phyloP scores from a whole-genome alignment of 2,329 filamentous ascomycete genomes.

The Cladosporium sphaerospermum region DNA sequence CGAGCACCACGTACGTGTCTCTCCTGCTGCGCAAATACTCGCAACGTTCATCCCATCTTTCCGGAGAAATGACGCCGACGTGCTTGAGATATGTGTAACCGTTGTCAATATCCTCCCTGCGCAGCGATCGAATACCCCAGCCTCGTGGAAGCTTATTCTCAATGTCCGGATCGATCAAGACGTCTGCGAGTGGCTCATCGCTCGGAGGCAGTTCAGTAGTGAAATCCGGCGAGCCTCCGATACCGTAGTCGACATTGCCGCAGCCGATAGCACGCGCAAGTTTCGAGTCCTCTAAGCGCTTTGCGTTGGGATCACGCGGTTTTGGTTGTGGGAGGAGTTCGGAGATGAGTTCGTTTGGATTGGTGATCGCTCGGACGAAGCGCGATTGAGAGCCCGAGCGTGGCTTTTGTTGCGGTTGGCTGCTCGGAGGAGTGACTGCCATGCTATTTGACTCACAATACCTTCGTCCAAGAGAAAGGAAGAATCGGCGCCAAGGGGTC shows the following conservation, averaged over 20 bases:
- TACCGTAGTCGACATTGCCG: slow-evolving; percentile 13
- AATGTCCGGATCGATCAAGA: slow-evolving; percentile 11
- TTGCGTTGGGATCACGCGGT: slow-evolving; percentile 14
- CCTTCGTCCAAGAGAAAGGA: too few species aligned
- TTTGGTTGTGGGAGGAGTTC: slow-evolving; percentile 13
- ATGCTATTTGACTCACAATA: neutral
- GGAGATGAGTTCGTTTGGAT: slow-evolving; percentile 12
- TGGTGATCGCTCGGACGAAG: slow-evolving; percentile 13
- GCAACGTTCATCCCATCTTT: slow-evolving; percentile 19
- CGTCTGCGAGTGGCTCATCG: slow-evolving; percentile 14
- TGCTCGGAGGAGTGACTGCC: neutral
- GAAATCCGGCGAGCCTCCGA: slow-evolving; percentile 7
- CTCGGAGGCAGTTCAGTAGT: slow-evolving; percentile 10
- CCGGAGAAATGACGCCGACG: slow-evolving; percentile 15
- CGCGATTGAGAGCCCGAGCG: slow-evolving; percentile 3
- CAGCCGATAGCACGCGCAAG: slow-evolving; percentile 13
- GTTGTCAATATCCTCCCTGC: slow-evolving; percentile 15
- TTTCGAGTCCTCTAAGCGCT: slow-evolving; percentile 15
- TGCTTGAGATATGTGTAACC: slow-evolving; percentile 16
- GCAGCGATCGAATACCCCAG: slow-evolving; percentile 17
- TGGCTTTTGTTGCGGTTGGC: neutral
- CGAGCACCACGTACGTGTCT: slow-evolving; percentile 17
- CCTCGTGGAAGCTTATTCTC: slow-evolving; percentile 18
- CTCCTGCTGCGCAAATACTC: slow-evolving; percentile 14
- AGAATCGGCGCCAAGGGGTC: too few species aligned